These are phyloP conservation scores for Sanghuangporus baumii DNA, from an alignment of 1,284 basidiomycete species.

Conservation along the genomic window DNA sequence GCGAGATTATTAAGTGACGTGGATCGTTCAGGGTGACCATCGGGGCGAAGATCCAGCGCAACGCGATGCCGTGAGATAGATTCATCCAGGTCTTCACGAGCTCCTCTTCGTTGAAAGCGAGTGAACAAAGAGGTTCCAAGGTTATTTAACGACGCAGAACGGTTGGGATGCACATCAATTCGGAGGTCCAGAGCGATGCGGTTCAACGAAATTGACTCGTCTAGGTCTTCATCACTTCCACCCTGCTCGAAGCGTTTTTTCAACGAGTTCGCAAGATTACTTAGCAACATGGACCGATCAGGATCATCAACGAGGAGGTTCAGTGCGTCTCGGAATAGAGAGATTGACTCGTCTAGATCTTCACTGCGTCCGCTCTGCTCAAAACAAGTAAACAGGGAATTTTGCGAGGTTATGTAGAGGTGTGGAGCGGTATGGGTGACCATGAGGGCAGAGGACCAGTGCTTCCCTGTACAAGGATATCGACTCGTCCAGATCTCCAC, in stretches of 20 bases:
- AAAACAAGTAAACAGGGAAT: not conserved
- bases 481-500: not conserved
- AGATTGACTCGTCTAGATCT: not conserved
- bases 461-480: not conserved
- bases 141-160: not conserved
- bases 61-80: not conserved
- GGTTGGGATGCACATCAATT: not conserved
- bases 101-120: not conserved
- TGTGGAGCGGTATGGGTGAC: not conserved
- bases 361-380: constrained; percentile 20
- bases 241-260: not conserved
- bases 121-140: not conserved
- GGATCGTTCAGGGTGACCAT: not conserved
- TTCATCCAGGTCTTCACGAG: not conserved
- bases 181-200: not conserved
- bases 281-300: not conserved
- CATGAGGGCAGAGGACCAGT: not conserved
- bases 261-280: not conserved
- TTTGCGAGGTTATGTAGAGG: not conserved
- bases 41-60: not conserved
- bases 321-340: not conserved
- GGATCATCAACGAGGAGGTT: not conserved
- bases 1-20: not conserved
- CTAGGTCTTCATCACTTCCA: not conserved
- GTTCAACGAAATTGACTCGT: not conserved